These are phyloP conservation scores for Cornus suecica DNA, from an alignment of 148 eudicot species.

Conservation along the genomic window DNA sequence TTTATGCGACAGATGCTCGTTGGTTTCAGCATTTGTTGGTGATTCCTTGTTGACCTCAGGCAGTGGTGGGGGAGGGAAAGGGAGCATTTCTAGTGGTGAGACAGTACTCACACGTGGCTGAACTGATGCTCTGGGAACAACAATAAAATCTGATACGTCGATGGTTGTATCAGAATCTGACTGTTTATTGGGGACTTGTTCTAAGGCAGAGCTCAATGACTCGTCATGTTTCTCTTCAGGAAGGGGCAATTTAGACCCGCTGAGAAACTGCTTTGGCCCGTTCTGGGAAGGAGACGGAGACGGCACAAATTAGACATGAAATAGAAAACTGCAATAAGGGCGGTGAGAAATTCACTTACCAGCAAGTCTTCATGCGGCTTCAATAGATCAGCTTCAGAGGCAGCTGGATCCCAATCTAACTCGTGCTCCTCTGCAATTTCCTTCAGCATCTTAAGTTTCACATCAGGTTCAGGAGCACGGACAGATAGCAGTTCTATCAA, in stretches of 20 bases:
- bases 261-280: slow-evolving; percentile 72
- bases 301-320: neutral
- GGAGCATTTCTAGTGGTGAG: slow-evolving; percentile 46
- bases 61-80: slow-evolving; percentile 51
- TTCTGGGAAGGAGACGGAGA: slow-evolving; percentile 34
- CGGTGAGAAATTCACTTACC: slow-evolving; percentile 31
- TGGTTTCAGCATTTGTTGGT: slow-evolving; percentile 17
- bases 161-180: slow-evolving; percentile 57
- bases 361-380: slow-evolving; percentile 92
- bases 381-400: slow-evolving; percentile 81
- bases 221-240: slow-evolving; percentile 58
- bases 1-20: slow-evolving; percentile 20
- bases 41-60: slow-evolving; percentile 41
- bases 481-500: slow-evolving; percentile 80
- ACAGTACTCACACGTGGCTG: slow-evolving; percentile 32
- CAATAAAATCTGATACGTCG: slow-evolving; percentile 67
- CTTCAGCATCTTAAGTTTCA: slow-evolving; percentile 79
- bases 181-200: slow-evolving; percentile 33
- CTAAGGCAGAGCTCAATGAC: slow-evolving; percentile 29
- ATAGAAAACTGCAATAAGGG: neutral
- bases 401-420: slow-evolving; percentile 93
- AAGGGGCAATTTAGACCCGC: slow-evolving; percentile 61
- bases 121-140: slow-evolving; percentile 66
- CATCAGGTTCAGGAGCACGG: slow-evolving; percentile 91
- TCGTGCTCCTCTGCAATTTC: slow-evolving; percentile 96